These are phyloP conservation scores for Hordeum vulgare DNA, from an alignment of 176 grass and related monocot species.

Conservation along the genomic window MorexV3_pseudomolecules_assembly NC_058521.1:27885012-27885511, in stretches of 20 bases:
- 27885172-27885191: not conserved
- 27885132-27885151: not conserved
- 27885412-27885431: too few relatives aligned
- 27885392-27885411: not conserved
- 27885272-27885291: too few relatives aligned
- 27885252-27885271: not conserved
- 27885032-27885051: too few relatives aligned
- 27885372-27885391: constrained; percentile 86
- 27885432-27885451: constrained; percentile 55
- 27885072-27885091: too few relatives aligned
- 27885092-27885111: too few relatives aligned
- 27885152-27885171: not conserved
- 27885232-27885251: not conserved
- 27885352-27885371: constrained; percentile 45
- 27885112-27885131: not conserved
- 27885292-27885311: not conserved
- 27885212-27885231: not conserved
- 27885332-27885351: not conserved
- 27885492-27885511: not conserved
- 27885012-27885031: too few relatives aligned
- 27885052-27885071: too few relatives aligned
- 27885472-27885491: not conserved
- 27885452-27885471: constrained; percentile 62
- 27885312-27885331: constrained; percentile 7
- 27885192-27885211: too few relatives aligned